Evolutionary conservation across 1,284 basidiomycete genomes (phyloP).

Genomic region (Cutaneotrichosporon sp.): DNA sequence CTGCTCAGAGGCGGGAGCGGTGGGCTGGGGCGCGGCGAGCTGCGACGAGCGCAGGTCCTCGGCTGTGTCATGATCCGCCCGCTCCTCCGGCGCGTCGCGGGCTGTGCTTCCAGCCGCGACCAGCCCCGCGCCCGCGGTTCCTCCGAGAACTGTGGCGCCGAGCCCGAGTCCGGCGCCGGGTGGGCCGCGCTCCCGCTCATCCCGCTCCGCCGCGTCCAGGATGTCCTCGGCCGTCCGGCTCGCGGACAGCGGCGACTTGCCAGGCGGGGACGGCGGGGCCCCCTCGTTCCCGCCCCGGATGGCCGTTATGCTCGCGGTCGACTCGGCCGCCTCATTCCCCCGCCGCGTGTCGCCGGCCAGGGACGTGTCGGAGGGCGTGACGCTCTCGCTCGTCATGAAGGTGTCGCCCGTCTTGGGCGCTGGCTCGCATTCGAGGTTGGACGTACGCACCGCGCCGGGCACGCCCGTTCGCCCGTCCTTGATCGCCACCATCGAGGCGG

Average conservation of each 20-base stretch:
- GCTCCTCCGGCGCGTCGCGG: no score
- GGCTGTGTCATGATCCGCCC: background rate
- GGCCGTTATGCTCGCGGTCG: conserved; percentile 42
- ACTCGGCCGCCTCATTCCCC: conserved; percentile 39
- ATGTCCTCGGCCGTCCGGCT: background rate
- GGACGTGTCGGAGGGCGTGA: background rate
- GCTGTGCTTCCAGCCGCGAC: background rate
- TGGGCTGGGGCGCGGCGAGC: no score
- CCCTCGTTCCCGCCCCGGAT: conserved; percentile 47
- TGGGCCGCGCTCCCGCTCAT: background rate
- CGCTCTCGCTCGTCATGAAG: no score
- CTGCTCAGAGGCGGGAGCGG: no score
- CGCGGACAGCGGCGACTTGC: background rate
- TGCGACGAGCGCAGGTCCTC: background rate
- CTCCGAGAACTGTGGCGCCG: no score
- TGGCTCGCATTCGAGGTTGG: background rate
- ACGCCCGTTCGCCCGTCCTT: background rate
- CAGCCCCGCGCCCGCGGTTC: no score
- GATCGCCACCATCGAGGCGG: conserved; percentile 2
- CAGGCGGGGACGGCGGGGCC: conserved; percentile 3
- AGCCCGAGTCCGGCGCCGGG: no score
- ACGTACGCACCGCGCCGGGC: background rate
- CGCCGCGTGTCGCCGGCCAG: conserved; percentile 18
- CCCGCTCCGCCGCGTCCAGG: background rate
- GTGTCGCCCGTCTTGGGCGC: conserved; percentile 11